Percentiles rank a stretch among this genome's conserved stretches.
These are phyloP conservation scores for Hansenula anomala DNA, from an alignment of 1,139 yeast genomes.

Conservation along the genomic window DNA sequence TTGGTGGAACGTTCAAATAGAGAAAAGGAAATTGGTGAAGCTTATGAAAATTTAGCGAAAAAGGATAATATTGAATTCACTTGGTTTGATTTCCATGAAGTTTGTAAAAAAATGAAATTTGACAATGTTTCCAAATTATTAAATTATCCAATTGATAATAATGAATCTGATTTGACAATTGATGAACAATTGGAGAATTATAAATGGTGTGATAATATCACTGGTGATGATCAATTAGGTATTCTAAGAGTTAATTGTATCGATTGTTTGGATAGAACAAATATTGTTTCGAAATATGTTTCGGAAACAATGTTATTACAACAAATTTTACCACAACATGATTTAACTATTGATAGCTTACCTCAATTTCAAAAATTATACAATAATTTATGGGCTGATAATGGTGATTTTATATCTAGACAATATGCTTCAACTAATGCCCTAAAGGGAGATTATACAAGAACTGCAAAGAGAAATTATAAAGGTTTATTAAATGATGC, in stretches of 20 bases:
- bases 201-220: slow-evolving; percentile 28
- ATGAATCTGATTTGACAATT: slow-evolving; percentile 9
- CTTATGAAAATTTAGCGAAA: slow-evolving; percentile 24
- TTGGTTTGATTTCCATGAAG: slow-evolving; percentile 41
- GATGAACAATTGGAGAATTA: slow-evolving; percentile 16
- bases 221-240: slow-evolving; percentile 26
- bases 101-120: slow-evolving; percentile 35
- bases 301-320: slow-evolving; percentile 24
- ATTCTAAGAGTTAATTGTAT: slow-evolving; percentile 36
- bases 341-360: slow-evolving; percentile 10
- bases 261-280: slow-evolving; percentile 40
- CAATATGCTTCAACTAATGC: slow-evolving; percentile 41
- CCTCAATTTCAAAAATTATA: slow-evolving; percentile 19
- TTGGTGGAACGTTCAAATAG: slow-evolving; percentile 32
- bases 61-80: slow-evolving; percentile 23
- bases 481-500: slow-evolving; percentile 37
- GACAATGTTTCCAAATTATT: slow-evolving; percentile 28
- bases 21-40: slow-evolving; percentile 30
- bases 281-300: slow-evolving; percentile 32
- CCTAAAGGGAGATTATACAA: slow-evolving; percentile 38
- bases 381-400: slow-evolving; percentile 38
- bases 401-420: slow-evolving; percentile 38
- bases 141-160: slow-evolving; percentile 21
- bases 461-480: slow-evolving; percentile 35
- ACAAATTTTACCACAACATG: slow-evolving; percentile 22